Evolutionary conservation across 2,329 filamentous ascomycete genomes (phyloP), one percentile per base, ranked within the genome.

Genomic region (Botrytis sinoallii): DNA sequence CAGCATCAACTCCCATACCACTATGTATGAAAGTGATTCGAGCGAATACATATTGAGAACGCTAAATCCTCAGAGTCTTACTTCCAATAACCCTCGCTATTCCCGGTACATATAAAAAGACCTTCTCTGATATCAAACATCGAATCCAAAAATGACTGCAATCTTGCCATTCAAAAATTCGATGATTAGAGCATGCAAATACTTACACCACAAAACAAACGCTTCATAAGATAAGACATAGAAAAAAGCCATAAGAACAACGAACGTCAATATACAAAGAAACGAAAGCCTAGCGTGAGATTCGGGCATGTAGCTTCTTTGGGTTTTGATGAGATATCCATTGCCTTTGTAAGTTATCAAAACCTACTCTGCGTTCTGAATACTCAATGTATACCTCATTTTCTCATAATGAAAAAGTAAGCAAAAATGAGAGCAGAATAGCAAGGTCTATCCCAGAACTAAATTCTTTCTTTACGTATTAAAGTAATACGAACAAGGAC

Each of bases 351-450:
- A 32, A 32, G 32, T 32, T 32, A 32, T 32, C 32, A 32, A 32
- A 32, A 32, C 32, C 32, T 32, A 32, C 32, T 32, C 32, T 32
- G 32, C 32, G 32, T 32, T 32, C 32, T 32, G 32, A 32, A 32
- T 32, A 32, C 32, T 32, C 32, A 32, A 32, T 32, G 32, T 32
- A 32, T 32, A 32, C 32, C 32, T 32, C 32, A 32, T 32, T 32
- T 32, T 32, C 32, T 32, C 3, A 0, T 32, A 32, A 32, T 32
- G 32, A 32, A 25, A 48, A 5, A 25, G 9, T 25, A 25, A 25
- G 42, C 9, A 10, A 48, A 1, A 12, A 22, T 0, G 2, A 48
- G 0, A 25, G 5, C 1, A 25, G 4, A 10, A 48, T 4, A 25
- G 22, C 46, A 52, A 52, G 48, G 48, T 52, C n/a, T 22, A 52